phyloP scores from a whole-genome alignment of 1,139 yeast genomes.

The Hemisphaericaspora subhashii region DNA sequence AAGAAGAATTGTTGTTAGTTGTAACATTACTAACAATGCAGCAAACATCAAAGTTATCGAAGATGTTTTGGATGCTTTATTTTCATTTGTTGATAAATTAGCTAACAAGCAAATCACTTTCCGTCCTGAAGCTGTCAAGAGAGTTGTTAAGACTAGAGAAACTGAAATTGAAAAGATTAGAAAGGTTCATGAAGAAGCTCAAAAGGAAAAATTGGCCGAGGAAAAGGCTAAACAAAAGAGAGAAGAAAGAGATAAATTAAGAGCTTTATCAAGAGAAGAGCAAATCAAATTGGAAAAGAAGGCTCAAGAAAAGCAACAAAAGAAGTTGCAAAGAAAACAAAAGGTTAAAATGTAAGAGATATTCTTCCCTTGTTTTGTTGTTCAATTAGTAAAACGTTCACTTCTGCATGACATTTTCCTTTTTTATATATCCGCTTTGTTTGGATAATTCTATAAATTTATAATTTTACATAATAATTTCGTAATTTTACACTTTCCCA shows the following conservation, averaged over 20 bases:
- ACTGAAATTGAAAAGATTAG: conserved; percentile 60
- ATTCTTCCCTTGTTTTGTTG: neutral
- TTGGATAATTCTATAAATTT: neutral
- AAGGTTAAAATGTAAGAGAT: conserved; percentile 34
- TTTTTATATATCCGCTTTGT: neutral
- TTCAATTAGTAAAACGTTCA: neutral
- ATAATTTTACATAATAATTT: neutral
- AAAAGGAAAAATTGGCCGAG: conserved; percentile 67
- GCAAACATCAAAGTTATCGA: conserved; percentile 48
- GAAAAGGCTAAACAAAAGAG: conserved; percentile 71
- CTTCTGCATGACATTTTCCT: neutral
- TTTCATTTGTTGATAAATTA: conserved; percentile 55
- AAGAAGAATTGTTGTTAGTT: conserved; percentile 55
- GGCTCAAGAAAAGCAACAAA: conserved; percentile 44
- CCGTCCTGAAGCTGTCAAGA: conserved; percentile 71
- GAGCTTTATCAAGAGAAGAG: conserved; percentile 66
- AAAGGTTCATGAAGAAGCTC: conserved; percentile 57
- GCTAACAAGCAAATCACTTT: conserved; percentile 46
- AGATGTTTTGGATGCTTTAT: conserved; percentile 50
- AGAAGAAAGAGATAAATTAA: conserved; percentile 54
- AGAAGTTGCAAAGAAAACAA: conserved; percentile 43
- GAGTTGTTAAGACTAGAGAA: conserved; percentile 74
- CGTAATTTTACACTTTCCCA: conserved; percentile 31
- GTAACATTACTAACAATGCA: conserved; percentile 47
- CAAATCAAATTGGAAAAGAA: conserved; percentile 76